Evolutionary conservation across 2,329 filamentous ascomycete genomes (phyloP).

Genomic region (Talaromyces funiculosus): DNA sequence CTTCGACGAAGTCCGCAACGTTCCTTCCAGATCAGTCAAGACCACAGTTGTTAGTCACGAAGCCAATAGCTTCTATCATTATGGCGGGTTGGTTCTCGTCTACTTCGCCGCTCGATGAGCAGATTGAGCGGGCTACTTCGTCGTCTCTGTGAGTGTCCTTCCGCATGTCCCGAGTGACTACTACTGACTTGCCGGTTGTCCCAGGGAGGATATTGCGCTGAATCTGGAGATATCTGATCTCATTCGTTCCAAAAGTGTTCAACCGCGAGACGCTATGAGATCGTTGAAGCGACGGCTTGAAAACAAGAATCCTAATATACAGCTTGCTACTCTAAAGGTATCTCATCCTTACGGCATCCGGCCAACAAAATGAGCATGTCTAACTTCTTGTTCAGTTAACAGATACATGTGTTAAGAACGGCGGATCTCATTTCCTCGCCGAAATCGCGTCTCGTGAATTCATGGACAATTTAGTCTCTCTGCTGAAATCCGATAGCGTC

Average conservation of each 20-base stretch:
- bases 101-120: slow-evolving; percentile 88
- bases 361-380: background rate
- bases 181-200: slow-evolving; percentile 13
- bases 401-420: slow-evolving; percentile 98
- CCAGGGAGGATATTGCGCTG: slow-evolving; percentile 91
- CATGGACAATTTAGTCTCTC: slow-evolving; percentile 91
- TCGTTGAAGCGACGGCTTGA: slow-evolving; percentile 89
- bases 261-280: slow-evolving; percentile 96
- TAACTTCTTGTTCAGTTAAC: slow-evolving; percentile 58
- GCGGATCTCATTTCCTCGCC: slow-evolving; percentile 85
- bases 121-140: slow-evolving; percentile 90
- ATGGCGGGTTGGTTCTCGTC: slow-evolving; percentile 98
- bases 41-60: background rate
- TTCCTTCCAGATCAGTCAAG: background rate
- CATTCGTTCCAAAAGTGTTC: slow-evolving; percentile 94
- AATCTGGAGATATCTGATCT: slow-evolving; percentile 98
- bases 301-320: slow-evolving; percentile 95
- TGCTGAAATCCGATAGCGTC: slow-evolving; percentile 72
- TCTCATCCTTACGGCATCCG: slow-evolving; percentile 1
- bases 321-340: slow-evolving; percentile 90
- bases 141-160: slow-evolving; percentile 72
- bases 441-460: slow-evolving; percentile 97
- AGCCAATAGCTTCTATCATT: slow-evolving; percentile 41
- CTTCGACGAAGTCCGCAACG: background rate
- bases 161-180: background rate